Evolutionary conservation across 148 eudicot genomes (phyloP).

Genomic region (Chenopodium berlandieri): DNA sequence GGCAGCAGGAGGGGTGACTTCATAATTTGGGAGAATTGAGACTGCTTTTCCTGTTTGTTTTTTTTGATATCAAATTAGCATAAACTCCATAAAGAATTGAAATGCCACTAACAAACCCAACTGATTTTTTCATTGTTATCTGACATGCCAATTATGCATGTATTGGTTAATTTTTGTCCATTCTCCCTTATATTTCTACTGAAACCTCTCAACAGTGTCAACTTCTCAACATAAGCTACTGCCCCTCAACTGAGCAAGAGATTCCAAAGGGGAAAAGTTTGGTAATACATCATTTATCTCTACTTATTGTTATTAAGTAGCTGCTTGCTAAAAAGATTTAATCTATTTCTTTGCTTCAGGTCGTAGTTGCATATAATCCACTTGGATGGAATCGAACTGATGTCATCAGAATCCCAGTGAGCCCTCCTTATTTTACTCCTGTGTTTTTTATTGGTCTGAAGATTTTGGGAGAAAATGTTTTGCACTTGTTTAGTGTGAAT

Average conservation of each 20-base stretch:
- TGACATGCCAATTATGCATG: not conserved
- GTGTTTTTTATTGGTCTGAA: not conserved
- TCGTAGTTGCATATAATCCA: constrained; percentile 76
- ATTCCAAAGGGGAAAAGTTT: constrained; percentile 67
- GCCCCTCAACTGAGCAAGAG: constrained; percentile 77
- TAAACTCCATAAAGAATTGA: not conserved
- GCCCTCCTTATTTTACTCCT: constrained; percentile 17
- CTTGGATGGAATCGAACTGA: constrained; percentile 90
- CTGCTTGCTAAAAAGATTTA: not conserved
- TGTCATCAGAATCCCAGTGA: constrained; percentile 69
- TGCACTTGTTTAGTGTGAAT: not conserved
- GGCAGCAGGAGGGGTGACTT: not conserved
- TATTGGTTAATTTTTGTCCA: not conserved
- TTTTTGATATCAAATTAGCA: not conserved
- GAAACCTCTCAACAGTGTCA: constrained; percentile 55
- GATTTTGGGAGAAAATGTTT: not conserved
- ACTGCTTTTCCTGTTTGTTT: not conserved
- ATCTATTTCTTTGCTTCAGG: constrained; percentile 43
- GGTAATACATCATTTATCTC: constrained; percentile 40
- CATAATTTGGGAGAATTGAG: not conserved
- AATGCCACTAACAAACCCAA: not conserved
- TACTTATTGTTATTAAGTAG: not conserved
- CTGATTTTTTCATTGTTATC: not conserved
- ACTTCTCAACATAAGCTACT: constrained; percentile 80
- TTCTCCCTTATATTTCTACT: not conserved